Base-by-base conservation (phyloP, 257 asterid genomes). In the Thymus quinquecostatus region DNA sequence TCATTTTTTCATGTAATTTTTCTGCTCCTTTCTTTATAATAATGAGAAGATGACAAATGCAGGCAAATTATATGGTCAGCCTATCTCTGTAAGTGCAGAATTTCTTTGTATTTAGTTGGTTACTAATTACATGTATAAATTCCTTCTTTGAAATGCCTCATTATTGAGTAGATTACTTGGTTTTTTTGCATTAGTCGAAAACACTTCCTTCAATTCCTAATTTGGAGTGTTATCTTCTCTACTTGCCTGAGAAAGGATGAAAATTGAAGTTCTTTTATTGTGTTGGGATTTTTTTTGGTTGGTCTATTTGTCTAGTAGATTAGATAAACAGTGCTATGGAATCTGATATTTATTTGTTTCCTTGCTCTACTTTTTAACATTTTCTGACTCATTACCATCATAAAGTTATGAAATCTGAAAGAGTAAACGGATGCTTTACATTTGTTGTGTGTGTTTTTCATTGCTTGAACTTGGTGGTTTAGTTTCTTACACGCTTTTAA, bases 391-490 rank as follows among this genome's bases (percentile, higher is more conserved):
- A 41, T 11, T 55, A 36, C 45, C 61, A 41, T 66, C 50, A 30
- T 5, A 2, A 21, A 14, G 11, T 53, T 13, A 36, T 53, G 36
- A 43, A 48, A 66, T 71, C 34, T 14, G 2, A 71, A 57, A 43
- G 44, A 60, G 66, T 28, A 64, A 78, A 48, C 63, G 40, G 30
- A 44, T 41, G 44, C 41, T 45, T 57, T 44, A 45, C 58, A n/a
- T 51, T 51, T 66, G 60, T 47, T 47, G n/a, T 64, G 30, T 49
- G 6, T 6, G 56, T 71, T 45, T 47, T 33, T 21, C 56, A 47
- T 38, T 53, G 64, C 65, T 28, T 66, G 62, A 65, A 70, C 64
- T 56, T 71, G 73, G 30, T 38, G 55, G 65, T 38, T 65, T 40
- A 56, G 71, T 72, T 56, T 74, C 63, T 49, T 72, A 49, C 50